These are phyloP conservation scores for Floccularia luteovirens DNA, from an alignment of 768 basidiomycete genomes.

Conservation along the genomic window DNA sequence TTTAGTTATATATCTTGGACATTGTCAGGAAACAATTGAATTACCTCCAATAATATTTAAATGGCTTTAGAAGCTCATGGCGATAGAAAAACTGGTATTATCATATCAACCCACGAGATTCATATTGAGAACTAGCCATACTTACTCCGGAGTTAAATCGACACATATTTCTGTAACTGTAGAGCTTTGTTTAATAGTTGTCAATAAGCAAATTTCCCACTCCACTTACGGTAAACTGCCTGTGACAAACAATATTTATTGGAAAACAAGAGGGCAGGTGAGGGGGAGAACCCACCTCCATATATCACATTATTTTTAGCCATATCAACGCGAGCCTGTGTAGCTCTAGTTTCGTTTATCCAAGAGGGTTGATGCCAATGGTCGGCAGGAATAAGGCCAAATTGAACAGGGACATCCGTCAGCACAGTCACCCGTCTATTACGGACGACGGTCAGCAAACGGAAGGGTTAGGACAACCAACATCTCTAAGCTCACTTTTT, in stretches of 20 bases:
- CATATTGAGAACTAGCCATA: no score
- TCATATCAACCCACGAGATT: no score
- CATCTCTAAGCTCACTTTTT: conserved; percentile 34
- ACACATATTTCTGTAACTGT: conserved; percentile 91
- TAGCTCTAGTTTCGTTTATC: conserved; percentile 73
- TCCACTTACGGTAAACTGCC: no score
- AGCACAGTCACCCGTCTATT: conserved; percentile 45
- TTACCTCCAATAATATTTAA: conserved; percentile 81
- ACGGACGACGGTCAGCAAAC: conserved; percentile 5
- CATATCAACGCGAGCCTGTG: conserved; percentile 61
- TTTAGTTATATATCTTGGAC: neutral
- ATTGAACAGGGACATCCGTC: conserved; percentile 58
- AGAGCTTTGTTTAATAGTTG: neutral
- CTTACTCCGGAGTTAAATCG: conserved; percentile 89
- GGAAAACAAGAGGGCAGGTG: neutral
- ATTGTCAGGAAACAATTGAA: conserved; percentile 4
- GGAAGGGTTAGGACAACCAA: neutral
- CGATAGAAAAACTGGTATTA: conserved; percentile 70
- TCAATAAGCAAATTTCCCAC: no score
- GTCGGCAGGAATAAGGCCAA: conserved; percentile 70
- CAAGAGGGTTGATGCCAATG: conserved; percentile 79
- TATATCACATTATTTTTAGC: conserved; percentile 58
- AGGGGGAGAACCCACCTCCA: conserved; percentile 36
- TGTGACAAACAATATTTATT: no score
- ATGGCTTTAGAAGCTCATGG: conserved; percentile 73